Evolutionary conservation across 441 rosid species (phyloP), one percentile per base, ranked within the genome.

Genomic region (Gossypium davidsonii): DNA sequence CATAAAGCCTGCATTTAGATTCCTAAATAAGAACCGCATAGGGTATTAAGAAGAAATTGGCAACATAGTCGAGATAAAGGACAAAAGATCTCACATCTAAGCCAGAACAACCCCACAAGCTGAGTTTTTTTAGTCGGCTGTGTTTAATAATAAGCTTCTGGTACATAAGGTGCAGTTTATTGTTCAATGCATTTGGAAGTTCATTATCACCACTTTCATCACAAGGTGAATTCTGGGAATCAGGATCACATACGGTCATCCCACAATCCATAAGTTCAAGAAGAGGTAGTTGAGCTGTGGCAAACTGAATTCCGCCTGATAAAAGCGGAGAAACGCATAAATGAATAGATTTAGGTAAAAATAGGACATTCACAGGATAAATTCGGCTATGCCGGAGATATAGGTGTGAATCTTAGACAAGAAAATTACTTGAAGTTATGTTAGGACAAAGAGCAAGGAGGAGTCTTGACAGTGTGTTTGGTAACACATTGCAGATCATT

Each of bases 241-340:
- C 78, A 23, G 90, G 86, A 70, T 91, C 97, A 68, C 90, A 84
- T 73, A 93, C 80, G 34, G 90, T 89, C 97, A 95, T 90, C 70
- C 99, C 98, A 76, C 99, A 95, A 74, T 95, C 99, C 95, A 95
- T 84, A 62, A 93, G 91, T 78, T 93, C 97, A 65, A 95, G 97
- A 79, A 76, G 91, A 73, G 99, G 99, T 59, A 95, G 72, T 60
- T 93, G 97, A 55, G 97, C 96, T 0, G 91, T 84, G 46, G 98
- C 99, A 86, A 95, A 95, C 73, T 95, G 99, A 75, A 95, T 89
- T 72, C 99, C 99, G 82, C 98, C 99, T 95, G 81, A 76, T 18
- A 73, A 58, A 21, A 44, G 34, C 69, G 71, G 73, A 49, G 34
- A 72, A 49, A 17, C 34, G 15, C n/a, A 14, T 42, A 4, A 42